Conservation (phyloP, 2,329 filamentous ascomycete genomes). For the Trichoderma atrobrunneum region DNA sequence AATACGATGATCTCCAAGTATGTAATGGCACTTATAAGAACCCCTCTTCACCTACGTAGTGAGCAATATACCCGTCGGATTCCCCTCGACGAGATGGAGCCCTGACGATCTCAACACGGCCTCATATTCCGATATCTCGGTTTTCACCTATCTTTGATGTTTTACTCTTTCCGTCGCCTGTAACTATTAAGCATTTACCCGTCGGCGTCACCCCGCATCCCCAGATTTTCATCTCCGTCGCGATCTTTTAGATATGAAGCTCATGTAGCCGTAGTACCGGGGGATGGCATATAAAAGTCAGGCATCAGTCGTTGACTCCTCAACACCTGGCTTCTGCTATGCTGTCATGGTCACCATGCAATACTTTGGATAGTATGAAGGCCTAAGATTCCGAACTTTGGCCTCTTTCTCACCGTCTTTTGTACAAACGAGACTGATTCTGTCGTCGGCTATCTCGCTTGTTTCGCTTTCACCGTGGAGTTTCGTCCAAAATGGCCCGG, state of each 20-base stretch:
- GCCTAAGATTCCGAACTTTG: neutral
- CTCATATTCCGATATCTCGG: neutral
- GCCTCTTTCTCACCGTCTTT: neutral
- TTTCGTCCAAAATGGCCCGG: neutral
- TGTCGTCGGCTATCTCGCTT: neutral
- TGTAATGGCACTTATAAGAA: neutral
- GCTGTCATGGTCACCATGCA: neutral
- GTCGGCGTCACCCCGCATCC: conserved; percentile 7
- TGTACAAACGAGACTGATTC: neutral
- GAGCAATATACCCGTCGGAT: conserved; percentile 5
- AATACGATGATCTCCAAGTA: neutral
- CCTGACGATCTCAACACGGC: neutral
- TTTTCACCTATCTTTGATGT: neutral
- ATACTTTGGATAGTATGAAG: neutral
- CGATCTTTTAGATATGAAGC: neutral
- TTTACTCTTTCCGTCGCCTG: neutral
- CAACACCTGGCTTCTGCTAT: neutral
- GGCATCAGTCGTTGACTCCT: neutral
- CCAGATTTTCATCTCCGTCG: neutral
- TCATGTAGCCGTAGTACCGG: neutral
- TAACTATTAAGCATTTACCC: neutral
- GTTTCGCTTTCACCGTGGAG: neutral
- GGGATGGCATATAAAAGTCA: neutral
- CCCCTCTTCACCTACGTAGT: neutral
- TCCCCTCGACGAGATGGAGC: neutral